A percentile compares a stretch with the other conserved stretches of the same genome.
These are phyloP conservation scores for Beauveria sp. DNA, from an alignment of 2,329 filamentous ascomycete species.

Conservation along the genomic window DNA sequence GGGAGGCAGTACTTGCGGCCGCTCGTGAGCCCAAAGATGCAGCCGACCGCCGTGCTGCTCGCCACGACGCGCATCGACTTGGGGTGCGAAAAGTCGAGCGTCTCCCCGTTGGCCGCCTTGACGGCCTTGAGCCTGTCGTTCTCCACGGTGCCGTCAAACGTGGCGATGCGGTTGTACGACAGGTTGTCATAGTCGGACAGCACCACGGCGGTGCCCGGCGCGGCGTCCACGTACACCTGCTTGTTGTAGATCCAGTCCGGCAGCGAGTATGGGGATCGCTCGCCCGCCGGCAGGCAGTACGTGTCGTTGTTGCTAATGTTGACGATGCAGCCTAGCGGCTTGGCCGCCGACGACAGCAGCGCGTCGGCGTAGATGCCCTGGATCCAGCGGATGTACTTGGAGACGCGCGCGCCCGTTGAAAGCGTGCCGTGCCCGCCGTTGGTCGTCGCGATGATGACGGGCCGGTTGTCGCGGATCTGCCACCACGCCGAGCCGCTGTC, in stretches of 20 bases:
- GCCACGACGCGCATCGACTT: background rate
- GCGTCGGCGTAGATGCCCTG: background rate
- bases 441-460: background rate
- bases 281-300: background rate
- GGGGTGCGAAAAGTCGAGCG: background rate
- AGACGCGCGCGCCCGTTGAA: background rate
- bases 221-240: background rate
- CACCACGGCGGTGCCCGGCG: background rate
- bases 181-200: background rate
- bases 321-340: background rate
- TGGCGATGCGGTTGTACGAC: background rate
- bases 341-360: background rate
- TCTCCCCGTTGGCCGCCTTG: background rate
- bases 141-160: background rate
- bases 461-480: background rate
- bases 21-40: background rate
- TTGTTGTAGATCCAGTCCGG: background rate
- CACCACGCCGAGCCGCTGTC: background rate
- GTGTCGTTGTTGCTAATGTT: background rate
- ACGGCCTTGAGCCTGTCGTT: background rate
- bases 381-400: background rate
- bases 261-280: background rate
- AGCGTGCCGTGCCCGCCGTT: background rate
- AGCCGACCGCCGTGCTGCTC: background rate
- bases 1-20: background rate